Percentiles rank a stretch among this genome's conserved stretches.
These are phyloP conservation scores for Lactarius quietus DNA, from an alignment of 768 basidiomycete genomes.

Conservation along the genomic window DNA sequence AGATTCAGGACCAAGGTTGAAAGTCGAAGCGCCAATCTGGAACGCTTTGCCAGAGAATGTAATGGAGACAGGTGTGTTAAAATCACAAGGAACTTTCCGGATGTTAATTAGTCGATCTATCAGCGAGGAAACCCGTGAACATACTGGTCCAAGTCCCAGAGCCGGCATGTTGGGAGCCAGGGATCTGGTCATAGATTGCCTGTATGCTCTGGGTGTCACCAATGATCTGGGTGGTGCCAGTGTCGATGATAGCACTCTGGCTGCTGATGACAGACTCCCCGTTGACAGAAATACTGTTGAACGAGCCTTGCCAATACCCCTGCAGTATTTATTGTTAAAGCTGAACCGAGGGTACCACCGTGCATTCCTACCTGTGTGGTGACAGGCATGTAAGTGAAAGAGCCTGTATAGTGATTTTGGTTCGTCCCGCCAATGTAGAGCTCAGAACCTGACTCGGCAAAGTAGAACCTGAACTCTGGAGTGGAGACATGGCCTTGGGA, in stretches of 20 bases:
- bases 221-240: conserved; percentile 33
- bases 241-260: conserved; percentile 32
- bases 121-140: background rate
- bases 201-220: conserved; percentile 15
- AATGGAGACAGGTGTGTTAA: background rate
- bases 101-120: background rate
- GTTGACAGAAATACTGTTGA: conserved; percentile 29
- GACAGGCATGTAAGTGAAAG: conserved; percentile 18
- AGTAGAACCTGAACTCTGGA: conserved; percentile 47
- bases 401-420: conserved; percentile 9
- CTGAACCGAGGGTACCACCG: conserved; percentile 17
- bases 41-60: background rate
- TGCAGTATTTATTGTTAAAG: conserved; percentile 28
- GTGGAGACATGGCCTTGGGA: conserved; percentile 34
- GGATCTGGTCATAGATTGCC: background rate
- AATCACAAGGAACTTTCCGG: background rate
- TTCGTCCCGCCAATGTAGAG: conserved; percentile 24
- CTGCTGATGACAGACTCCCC: conserved; percentile 17
- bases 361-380: conserved; percentile 1
- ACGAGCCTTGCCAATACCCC: conserved; percentile 25
- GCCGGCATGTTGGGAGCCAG: background rate
- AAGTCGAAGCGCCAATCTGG: background rate
- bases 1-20: background rate
- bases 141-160: background rate
- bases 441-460: conserved; percentile 43